phyloP scores from a whole-genome alignment of 2,329 filamentous ascomycete species.

The Colletotrichum simmondsii region DNA sequence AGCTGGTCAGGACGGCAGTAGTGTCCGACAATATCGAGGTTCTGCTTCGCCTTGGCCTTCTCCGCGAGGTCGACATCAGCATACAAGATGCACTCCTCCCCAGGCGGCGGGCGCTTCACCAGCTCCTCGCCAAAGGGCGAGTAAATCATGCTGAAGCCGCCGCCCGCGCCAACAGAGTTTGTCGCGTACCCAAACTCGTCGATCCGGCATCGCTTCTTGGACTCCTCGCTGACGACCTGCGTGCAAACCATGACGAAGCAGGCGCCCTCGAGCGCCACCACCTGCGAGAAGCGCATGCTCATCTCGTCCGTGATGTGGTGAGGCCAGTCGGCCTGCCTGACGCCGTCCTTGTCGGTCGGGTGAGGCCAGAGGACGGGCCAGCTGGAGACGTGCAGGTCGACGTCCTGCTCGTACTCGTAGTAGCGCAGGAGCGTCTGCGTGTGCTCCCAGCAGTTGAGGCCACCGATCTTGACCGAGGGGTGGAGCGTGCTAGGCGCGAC shows the following conservation, averaged over 20 bases:
- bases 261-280: conserved; percentile 56
- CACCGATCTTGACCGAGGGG: conserved; percentile 60
- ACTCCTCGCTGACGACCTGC: conserved; percentile 52
- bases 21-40: conserved; percentile 38
- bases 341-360: conserved; percentile 35
- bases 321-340: conserved; percentile 47
- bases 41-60: conserved; percentile 30
- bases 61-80: conserved; percentile 48
- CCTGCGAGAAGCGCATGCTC: conserved; percentile 49
- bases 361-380: conserved; percentile 44
- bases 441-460: conserved; percentile 68
- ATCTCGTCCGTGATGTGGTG: conserved; percentile 49
- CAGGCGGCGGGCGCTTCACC: conserved; percentile 38
- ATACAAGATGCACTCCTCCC: conserved; percentile 48
- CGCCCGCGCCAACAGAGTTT: conserved; percentile 33
- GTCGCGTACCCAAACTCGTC: conserved; percentile 32
- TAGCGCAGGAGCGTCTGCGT: conserved; percentile 34
- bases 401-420: conserved; percentile 41
- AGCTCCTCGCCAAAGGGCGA: conserved; percentile 43
- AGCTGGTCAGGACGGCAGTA: conserved; percentile 54
- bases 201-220: conserved; percentile 38
- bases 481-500: conserved; percentile 55
- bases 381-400: conserved; percentile 43
- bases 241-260: conserved; percentile 54
- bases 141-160: conserved; percentile 46